These are phyloP conservation scores for Yamadazyma sp. DNA, from an alignment of 1,139 yeast species.

Conservation along the genomic window DNA sequence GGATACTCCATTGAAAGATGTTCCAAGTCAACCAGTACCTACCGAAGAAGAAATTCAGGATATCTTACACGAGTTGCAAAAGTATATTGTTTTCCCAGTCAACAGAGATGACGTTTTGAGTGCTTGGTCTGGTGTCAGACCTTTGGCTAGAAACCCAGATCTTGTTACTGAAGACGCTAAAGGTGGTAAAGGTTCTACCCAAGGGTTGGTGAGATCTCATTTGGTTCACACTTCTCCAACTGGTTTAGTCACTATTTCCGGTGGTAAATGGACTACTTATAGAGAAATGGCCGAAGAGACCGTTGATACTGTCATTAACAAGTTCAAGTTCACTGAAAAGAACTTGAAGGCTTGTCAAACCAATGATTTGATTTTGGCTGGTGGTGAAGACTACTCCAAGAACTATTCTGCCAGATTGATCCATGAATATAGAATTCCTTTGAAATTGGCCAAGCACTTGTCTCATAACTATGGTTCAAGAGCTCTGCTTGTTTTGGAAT, in stretches of 20 bases:
- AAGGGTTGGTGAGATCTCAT: constrained; percentile 87
- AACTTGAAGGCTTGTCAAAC: constrained; percentile 60
- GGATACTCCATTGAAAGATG: constrained; percentile 73
- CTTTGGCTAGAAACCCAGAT: constrained; percentile 86
- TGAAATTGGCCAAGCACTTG: constrained; percentile 78
- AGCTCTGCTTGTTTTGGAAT: constrained; percentile 75
- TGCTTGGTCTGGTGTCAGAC: constrained; percentile 98
- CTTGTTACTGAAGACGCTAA: constrained; percentile 41
- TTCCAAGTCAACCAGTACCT: constrained; percentile 84
- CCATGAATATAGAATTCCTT: constrained; percentile 74
- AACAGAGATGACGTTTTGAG: constrained; percentile 87
- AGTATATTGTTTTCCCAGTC: constrained; percentile 86
- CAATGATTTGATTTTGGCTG: constrained; percentile 62
- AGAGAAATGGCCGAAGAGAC: constrained; percentile 98
- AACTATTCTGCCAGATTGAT: constrained; percentile 78
- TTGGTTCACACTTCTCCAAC: constrained; percentile 69
- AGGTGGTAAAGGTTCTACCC: constrained; percentile 38
- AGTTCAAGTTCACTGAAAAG: constrained; percentile 38
- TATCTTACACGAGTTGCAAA: constrained; percentile 82
- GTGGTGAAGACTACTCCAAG: constrained; percentile 68
- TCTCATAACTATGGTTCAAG: constrained; percentile 89
- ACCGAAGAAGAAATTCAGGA: constrained; percentile 88
- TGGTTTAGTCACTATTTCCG: constrained; percentile 85
- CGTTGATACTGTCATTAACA: constrained; percentile 67
- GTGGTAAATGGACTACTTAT: constrained; percentile 98